Percentiles rank a stretch among this genome's conserved stretches.
These are phyloP conservation scores for Aciculoconidium aculeatum DNA, from an alignment of 805 yeast genomes.

Conservation along the genomic window DNA sequence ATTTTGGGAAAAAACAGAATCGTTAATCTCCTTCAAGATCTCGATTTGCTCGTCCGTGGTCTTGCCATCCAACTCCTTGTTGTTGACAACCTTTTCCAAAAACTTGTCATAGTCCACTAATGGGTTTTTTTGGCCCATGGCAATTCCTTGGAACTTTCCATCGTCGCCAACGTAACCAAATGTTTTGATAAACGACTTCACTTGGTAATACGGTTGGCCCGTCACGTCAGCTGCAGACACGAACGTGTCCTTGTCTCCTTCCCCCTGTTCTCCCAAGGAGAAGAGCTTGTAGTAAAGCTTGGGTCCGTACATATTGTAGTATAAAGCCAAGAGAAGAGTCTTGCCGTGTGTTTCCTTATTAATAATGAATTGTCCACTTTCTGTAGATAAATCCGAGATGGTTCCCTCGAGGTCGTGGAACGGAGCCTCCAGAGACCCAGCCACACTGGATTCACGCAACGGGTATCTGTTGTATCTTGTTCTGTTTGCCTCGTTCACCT, in stretches of 20 bases:
- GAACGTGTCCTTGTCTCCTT: slow-evolving; percentile 19
- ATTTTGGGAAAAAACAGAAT: slow-evolving; percentile 14
- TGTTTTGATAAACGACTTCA: slow-evolving; percentile 34
- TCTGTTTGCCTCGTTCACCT: slow-evolving; percentile 24
- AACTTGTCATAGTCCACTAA: slow-evolving; percentile 7
- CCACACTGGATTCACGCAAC: slow-evolving; percentile 7
- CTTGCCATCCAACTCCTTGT: slow-evolving; percentile 6
- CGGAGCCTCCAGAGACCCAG: slow-evolving; percentile 25
- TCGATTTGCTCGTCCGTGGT: slow-evolving; percentile 21
- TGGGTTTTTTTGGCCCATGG: slow-evolving; percentile 15
- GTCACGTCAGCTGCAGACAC: slow-evolving; percentile 15
- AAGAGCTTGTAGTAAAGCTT: slow-evolving; percentile 52
- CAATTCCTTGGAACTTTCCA: slow-evolving; percentile 28
- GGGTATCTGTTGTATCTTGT: slow-evolving; percentile 22
- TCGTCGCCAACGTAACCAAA: slow-evolving; percentile 21
- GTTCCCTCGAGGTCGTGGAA: slow-evolving; percentile 64
- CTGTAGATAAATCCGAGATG: slow-evolving; percentile 64
- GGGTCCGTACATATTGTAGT: slow-evolving; percentile 64
- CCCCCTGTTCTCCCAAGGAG: slow-evolving; percentile 44
- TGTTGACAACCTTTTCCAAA: slow-evolving; percentile 5
- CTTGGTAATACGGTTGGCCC: slow-evolving; percentile 18
- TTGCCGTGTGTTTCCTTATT: slow-evolving; percentile 52
- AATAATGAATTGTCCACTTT: slow-evolving; percentile 61
- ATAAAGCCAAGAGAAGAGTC: slow-evolving; percentile 53
- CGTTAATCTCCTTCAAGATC: slow-evolving; percentile 12